phyloP scores from a whole-genome alignment of 495 filamentous ascomycete species.

The Rhypophila decipiens region DNA sequence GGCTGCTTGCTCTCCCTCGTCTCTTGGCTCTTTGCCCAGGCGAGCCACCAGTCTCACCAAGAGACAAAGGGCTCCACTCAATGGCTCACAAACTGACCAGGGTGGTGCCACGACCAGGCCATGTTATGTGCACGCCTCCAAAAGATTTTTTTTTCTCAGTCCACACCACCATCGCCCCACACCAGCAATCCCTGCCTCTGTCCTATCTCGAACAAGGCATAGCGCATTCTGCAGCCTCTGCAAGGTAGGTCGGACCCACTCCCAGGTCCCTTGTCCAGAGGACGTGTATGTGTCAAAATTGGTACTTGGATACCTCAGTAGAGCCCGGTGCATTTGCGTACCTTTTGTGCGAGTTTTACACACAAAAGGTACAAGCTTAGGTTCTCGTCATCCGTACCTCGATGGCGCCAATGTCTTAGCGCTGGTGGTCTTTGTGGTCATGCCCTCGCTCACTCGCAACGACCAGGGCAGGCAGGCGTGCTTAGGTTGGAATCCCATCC shows the following conservation, averaged over 20 bases:
- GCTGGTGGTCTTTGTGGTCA: conserved; percentile 30
- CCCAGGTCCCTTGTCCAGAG: conserved; percentile 12
- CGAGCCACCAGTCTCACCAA: conserved; percentile 18
- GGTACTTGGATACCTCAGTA: not conserved
- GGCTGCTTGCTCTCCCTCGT: not conserved
- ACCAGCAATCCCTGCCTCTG: conserved; percentile 20
- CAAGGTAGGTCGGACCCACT: conserved; percentile 19
- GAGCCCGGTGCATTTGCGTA: conserved; percentile 5
- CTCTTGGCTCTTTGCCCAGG: too few species aligned
- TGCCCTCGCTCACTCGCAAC: conserved; percentile 19
- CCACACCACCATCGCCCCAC: conserved; percentile 15
- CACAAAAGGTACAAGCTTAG: conserved; percentile 15
- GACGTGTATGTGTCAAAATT: conserved; percentile 5
- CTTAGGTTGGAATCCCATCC: conserved; percentile 19
- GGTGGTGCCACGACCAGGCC: conserved; percentile 30
- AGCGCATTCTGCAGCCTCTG: conserved; percentile 27
- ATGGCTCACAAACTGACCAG: conserved; percentile 21
- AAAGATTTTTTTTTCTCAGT: conserved; percentile 13
- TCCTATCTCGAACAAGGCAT: conserved; percentile 20
- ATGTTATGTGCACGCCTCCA: conserved; percentile 23
- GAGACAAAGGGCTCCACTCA: conserved; percentile 12
- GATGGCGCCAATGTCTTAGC: conserved; percentile 24
- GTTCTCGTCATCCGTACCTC: conserved; percentile 12
- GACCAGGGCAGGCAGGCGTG: conserved; percentile 16
- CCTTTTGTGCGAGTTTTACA: conserved; percentile 9